Evolutionary conservation across 2,329 filamentous ascomycete species (phyloP).

Genomic region (Fusarium decemcellulare): DNA sequence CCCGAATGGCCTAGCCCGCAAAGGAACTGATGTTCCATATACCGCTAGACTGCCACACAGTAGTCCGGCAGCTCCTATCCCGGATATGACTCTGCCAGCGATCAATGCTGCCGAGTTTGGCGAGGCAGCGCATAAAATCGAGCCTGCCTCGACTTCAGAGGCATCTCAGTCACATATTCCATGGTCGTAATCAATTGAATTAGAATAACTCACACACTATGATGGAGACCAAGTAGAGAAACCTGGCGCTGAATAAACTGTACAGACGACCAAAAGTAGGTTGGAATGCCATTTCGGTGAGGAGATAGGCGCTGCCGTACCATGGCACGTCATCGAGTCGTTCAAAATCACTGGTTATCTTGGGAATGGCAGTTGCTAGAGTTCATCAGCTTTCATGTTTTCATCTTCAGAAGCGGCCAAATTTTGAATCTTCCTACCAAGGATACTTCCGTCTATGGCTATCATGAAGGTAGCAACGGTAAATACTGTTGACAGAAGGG

Average conservation of each 20-base stretch:
- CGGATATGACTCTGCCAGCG: slow-evolving; percentile 58
- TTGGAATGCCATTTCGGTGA: slow-evolving; percentile 19
- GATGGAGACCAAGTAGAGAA: slow-evolving; percentile 7
- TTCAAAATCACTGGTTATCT: slow-evolving; percentile 9
- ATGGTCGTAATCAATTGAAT: too few species aligned
- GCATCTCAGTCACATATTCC: too few species aligned
- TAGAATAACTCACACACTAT: slow-evolving; percentile 8
- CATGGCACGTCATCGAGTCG: slow-evolving; percentile 13
- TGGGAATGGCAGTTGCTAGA: slow-evolving; percentile 10
- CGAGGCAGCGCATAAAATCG: slow-evolving; percentile 58
- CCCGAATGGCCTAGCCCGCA: slow-evolving; percentile 43
- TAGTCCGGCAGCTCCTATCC: slow-evolving; percentile 59
- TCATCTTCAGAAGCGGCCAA: not conserved
- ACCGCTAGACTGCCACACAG: slow-evolving; percentile 19
- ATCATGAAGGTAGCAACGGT: slow-evolving; percentile 28
- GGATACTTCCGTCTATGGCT: slow-evolving; percentile 25
- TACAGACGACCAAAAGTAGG: slow-evolving; percentile 15
- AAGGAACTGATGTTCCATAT: slow-evolving; percentile 49
- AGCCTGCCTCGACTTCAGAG: slow-evolving; percentile 68
- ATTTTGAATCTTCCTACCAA: not conserved
- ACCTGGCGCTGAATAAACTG: slow-evolving; percentile 8
- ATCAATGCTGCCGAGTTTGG: slow-evolving; percentile 25
- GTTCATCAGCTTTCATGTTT: not conserved
- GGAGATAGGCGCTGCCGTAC: slow-evolving; percentile 20
- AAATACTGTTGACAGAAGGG: slow-evolving; percentile 25